Evolutionary conservation across 352 stramenopile genomes (phyloP).

Genomic region (Phytophthora crassamura): DNA sequence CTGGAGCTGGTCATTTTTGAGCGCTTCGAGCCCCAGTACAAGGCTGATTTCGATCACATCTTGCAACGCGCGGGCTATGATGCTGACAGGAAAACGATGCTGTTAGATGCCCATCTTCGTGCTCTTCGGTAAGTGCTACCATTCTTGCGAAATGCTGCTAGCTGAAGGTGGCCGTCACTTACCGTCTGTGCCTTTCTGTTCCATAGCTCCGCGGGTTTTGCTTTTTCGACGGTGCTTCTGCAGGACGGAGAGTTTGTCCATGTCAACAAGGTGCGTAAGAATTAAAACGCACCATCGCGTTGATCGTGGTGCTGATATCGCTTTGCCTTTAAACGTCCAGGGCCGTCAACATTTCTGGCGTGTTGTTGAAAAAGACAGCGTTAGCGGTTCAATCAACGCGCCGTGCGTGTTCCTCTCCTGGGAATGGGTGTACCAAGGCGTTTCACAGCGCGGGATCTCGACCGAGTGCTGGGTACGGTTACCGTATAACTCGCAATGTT

Average conservation of each 20-base stretch:
- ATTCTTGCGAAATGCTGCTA: slow-evolving; percentile 6
- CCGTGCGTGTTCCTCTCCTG: slow-evolving; percentile 84
- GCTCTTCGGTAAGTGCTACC: slow-evolving; percentile 49
- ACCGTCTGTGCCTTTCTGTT: background rate
- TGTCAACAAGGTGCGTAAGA: slow-evolving; percentile 72
- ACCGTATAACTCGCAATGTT: background rate
- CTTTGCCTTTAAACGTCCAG: slow-evolving; percentile 28
- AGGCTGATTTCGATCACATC: slow-evolving; percentile 67
- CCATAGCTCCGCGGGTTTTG: slow-evolving; percentile 66
- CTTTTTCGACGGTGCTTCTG: slow-evolving; percentile 79
- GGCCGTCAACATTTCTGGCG: slow-evolving; percentile 87
- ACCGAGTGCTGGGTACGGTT: slow-evolving; percentile 78
- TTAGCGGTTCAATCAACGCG: slow-evolving; percentile 45
- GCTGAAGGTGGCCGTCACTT: background rate
- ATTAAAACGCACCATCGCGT: background rate
- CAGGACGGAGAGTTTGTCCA: slow-evolving; percentile 84
- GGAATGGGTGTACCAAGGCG: slow-evolving; percentile 89
- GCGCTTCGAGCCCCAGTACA: slow-evolving; percentile 66
- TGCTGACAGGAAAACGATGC: slow-evolving; percentile 65
- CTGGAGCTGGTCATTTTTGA: slow-evolving; percentile 89
- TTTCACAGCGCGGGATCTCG: slow-evolving; percentile 80
- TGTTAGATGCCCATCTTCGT: slow-evolving; percentile 78
- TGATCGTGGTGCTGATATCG: background rate
- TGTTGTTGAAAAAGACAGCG: slow-evolving; percentile 58
- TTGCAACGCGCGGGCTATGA: slow-evolving; percentile 71